A percentile compares a stretch with the other conserved stretches of the same genome.
These are phyloP conservation scores for Cyberlindnera maritima DNA, from an alignment of 805 yeast species.

Conservation along the genomic window DNA sequence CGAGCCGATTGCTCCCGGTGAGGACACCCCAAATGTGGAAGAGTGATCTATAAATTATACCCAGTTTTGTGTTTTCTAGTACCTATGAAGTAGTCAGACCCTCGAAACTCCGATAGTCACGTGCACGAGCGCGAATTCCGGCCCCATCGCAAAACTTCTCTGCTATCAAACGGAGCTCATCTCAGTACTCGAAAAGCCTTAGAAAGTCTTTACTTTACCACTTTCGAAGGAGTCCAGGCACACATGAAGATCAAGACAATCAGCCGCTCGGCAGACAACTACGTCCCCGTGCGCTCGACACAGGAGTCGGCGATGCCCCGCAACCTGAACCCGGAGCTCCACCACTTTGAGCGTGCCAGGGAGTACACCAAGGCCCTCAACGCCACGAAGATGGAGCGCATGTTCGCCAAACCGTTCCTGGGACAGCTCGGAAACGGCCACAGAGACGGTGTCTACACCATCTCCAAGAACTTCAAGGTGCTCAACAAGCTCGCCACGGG, in stretches of 20 bases:
- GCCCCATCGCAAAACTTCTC: conserved; percentile 1
- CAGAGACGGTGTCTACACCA: conserved; percentile 85
- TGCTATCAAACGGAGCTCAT: neutral
- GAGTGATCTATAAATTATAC: neutral
- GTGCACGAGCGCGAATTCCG: neutral
- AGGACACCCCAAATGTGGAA: neutral
- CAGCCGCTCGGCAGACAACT: conserved; percentile 77
- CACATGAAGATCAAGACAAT: conserved; percentile 29
- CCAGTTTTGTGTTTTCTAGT: neutral
- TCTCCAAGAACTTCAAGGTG: conserved; percentile 73
- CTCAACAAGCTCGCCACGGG: conserved; percentile 84
- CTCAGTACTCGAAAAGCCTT: too few relatives aligned
- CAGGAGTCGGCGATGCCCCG: conserved; percentile 87
- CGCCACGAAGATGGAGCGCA: conserved; percentile 91
- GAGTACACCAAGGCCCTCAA: conserved; percentile 93
- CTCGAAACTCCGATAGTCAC: conserved; percentile 1
- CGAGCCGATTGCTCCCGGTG: conserved; percentile 6
- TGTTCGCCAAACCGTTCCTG: conserved; percentile 97
- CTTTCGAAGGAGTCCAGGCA: too few relatives aligned
- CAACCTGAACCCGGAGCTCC: conserved; percentile 89
- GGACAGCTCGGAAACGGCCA: conserved; percentile 96
- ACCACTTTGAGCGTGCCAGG: conserved; percentile 95
- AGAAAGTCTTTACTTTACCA: too few relatives aligned
- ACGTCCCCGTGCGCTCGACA: conserved; percentile 87
- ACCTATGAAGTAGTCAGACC: neutral